Evolutionary conservation across 75 land plant genomes (phyloP).

Genomic region (Picea sitchensis): DNA sequence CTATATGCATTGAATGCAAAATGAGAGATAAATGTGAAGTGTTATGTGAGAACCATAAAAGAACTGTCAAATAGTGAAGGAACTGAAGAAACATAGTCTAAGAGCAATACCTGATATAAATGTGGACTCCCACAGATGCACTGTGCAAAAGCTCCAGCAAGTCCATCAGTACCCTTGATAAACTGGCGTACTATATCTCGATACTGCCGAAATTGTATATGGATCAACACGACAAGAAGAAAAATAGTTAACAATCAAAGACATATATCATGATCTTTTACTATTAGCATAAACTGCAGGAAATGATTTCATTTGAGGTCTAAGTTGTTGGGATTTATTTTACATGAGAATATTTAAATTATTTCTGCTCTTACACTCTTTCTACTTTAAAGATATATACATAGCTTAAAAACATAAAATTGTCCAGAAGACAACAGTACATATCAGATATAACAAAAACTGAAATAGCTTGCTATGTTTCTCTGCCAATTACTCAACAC

Average conservation of each 20-base stretch:
- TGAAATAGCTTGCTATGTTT: not conserved
- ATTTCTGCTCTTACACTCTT: not conserved
- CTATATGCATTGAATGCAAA: no score
- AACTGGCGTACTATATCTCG: slow-evolving; percentile 91
- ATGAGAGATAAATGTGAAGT: not conserved
- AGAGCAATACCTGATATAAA: slow-evolving; percentile 67
- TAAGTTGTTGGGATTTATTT: not conserved
- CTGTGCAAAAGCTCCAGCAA: slow-evolving; percentile 95
- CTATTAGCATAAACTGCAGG: not conserved
- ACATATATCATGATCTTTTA: not conserved
- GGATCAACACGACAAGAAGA: not conserved
- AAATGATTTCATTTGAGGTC: not conserved
- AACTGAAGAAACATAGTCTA: not conserved
- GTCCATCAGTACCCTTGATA: slow-evolving; percentile 94
- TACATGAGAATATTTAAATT: not conserved
- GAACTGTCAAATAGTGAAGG: not conserved
- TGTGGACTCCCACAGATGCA: slow-evolving; percentile 96
- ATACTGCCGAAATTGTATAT: slow-evolving; percentile 49
- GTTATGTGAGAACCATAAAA: not conserved
- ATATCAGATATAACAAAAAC: not conserved
- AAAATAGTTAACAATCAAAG: not conserved
- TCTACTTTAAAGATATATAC: not conserved
- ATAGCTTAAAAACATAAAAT: not conserved
- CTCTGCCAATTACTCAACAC: not conserved
- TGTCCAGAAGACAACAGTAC: not conserved